Evolutionary conservation across 2,329 filamentous ascomycete species (phyloP).

Genomic region (Epichloe brachyelytri): DNA sequence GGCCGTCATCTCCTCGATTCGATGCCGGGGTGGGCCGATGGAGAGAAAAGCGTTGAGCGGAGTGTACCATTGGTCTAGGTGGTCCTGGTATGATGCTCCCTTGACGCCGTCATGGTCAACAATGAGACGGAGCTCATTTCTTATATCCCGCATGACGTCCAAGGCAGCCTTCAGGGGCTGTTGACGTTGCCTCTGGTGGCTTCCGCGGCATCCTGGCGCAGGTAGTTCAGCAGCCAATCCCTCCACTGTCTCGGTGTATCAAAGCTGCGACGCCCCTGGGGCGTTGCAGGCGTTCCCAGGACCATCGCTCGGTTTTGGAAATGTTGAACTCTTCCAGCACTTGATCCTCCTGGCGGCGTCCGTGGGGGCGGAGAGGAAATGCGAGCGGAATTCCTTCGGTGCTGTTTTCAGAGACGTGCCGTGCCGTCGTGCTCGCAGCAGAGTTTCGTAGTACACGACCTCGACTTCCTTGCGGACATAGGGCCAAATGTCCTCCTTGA

Average conservation of each 20-base stretch:
- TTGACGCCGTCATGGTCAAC: constrained; percentile 4
- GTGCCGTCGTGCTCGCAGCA: background rate
- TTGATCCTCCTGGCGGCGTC: background rate
- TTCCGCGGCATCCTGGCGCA: background rate
- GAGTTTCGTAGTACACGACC: constrained; percentile 3
- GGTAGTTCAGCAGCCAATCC: constrained; percentile 2
- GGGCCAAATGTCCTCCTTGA: constrained; percentile 3
- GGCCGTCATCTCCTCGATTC: constrained; percentile 5
- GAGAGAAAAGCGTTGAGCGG: constrained; percentile 5
- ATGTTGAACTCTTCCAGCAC: constrained; percentile 3
- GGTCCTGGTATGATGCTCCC: constrained; percentile 2
- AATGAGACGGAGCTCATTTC: constrained; percentile 5
- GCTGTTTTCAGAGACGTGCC: background rate
- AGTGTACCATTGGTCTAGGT: constrained; percentile 5
- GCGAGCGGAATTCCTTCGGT: background rate
- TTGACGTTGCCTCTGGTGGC: constrained; percentile 1
- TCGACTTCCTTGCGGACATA: constrained; percentile 3
- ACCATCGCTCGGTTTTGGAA: constrained; percentile 1
- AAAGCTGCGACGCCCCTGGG: background rate
- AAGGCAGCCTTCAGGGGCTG: constrained; percentile 3
- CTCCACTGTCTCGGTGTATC: background rate
- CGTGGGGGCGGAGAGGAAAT: background rate
- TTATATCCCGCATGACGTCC: constrained; percentile 4
- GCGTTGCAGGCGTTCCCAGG: constrained; percentile 4
- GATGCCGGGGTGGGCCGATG: constrained; percentile 3